Evolutionary conservation across 768 basidiomycete species (phyloP), one percentile per base, ranked within the genome.

Genomic region (Ephemerocybe angulata): DNA sequence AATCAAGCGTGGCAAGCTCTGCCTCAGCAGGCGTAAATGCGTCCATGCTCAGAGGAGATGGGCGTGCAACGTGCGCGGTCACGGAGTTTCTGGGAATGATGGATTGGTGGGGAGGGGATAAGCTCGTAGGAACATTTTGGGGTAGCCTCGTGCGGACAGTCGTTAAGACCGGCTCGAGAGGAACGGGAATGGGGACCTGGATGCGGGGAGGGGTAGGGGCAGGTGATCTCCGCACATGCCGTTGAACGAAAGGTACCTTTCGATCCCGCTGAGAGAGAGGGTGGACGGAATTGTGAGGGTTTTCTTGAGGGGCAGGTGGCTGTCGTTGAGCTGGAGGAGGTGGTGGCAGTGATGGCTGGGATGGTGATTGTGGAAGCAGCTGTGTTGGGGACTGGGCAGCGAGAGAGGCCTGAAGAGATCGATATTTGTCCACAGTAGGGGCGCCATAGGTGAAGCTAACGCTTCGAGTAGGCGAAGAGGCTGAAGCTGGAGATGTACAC

Each of bases 31-130:
- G 13, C 8, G 54, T 49, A 25, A 55, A 55, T 5, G 54, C 37
- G 13, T 67, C 64, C 5, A 57, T 57, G 40, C 67, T 67, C 8
- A 73, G 62, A 33, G 74, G 70, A 2, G 71, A 70, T 11, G 69
- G 62, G 8, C 50, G 49, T 3, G 49, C 22, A 28, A 56, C 55
- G 15, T 29, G 50, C 4, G 50, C 50, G 7, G 55, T 60, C 43
- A 22, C 56, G 59, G 28, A 62, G 60, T 50, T 63, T 69, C 53
- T 57, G 56, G 30, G 61, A 61, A 10, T 59, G 60, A 1, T 57
- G 58, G 10, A 67, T 60, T 4, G 67, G 60, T 12, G 65, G 63
- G 7, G 61, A 57, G 53, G 30, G 47, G 27, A 22, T 33, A 47
- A 37, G 53, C 12, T 54, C 29, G 43, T 3, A n/a, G 54, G 48